Conservation (phyloP, 371 early-diverging fungal genomes). For the Blyttiomyces sp. region DNA sequence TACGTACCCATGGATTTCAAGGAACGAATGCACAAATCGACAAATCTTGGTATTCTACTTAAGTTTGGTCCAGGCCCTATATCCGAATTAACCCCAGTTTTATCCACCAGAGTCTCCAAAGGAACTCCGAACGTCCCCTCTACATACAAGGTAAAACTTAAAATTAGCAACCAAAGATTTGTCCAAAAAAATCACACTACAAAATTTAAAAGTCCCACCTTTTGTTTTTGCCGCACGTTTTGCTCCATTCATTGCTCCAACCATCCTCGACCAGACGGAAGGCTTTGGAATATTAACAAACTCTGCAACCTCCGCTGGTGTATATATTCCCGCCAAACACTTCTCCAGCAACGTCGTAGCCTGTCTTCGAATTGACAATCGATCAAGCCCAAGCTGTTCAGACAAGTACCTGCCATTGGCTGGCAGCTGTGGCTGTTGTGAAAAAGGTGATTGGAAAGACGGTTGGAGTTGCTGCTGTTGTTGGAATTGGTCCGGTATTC, state of each 20-base stretch:
- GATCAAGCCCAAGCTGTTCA: conserved; percentile 79
- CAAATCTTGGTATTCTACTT: conserved; percentile 77
- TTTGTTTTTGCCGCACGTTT: conserved; percentile 39
- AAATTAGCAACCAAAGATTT: conserved; percentile 59
- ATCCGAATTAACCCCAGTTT: conserved; percentile 77
- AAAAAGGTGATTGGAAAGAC: too few species aligned
- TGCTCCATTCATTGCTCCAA: conserved; percentile 61
- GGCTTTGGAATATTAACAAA: conserved; percentile 60
- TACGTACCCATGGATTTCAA: conserved; percentile 76
- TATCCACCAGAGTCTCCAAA: conserved; percentile 78
- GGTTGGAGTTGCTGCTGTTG: too few species aligned
- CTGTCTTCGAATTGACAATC: conserved; percentile 80
- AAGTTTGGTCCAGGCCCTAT: conserved; percentile 71
- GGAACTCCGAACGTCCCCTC: conserved; percentile 89
- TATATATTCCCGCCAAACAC: conserved; percentile 61
- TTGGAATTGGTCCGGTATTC: too few species aligned
- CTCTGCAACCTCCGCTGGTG: conserved; percentile 67
- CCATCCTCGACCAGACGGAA: conserved; percentile 59
- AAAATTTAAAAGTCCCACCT: conserved; percentile 86
- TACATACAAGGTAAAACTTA: conserved; percentile 18
- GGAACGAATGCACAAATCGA: conserved; percentile 75
- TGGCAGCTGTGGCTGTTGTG: neutral
- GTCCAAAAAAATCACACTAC: conserved; percentile 79
- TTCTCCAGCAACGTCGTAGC: conserved; percentile 76
- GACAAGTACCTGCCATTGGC: conserved; percentile 45